Conservation (phyloP, 306 rosid species). For the Citrullus colocynthis region DNA sequence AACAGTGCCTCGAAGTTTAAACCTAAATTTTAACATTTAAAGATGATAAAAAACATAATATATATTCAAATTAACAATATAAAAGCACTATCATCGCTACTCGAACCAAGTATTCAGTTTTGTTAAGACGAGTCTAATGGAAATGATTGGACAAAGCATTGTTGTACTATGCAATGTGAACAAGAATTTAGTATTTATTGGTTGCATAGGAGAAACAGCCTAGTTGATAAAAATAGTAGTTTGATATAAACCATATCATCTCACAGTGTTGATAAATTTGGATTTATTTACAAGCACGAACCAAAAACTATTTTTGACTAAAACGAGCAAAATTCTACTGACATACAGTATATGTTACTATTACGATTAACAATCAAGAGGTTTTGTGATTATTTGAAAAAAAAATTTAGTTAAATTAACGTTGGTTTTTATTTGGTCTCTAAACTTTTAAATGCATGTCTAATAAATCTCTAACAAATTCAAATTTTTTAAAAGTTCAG, state of each 20-base stretch:
- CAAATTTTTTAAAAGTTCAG: too few species aligned
- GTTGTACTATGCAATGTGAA: neutral
- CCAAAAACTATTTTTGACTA: too few species aligned
- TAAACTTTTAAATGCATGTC: too few species aligned
- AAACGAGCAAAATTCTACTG: too few species aligned
- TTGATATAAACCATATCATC: neutral
- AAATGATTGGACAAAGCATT: neutral
- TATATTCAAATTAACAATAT: neutral
- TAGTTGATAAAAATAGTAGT: neutral
- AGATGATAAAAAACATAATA: neutral
- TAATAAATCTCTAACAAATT: too few species aligned
- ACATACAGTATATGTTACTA: too few species aligned
- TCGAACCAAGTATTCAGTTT: neutral
- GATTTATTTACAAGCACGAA: too few species aligned
- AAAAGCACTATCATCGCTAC: neutral
- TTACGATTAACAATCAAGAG: too few species aligned
- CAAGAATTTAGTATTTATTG: neutral
- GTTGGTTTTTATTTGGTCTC: too few species aligned
- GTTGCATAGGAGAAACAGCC: neutral
- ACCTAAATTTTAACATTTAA: neutral
- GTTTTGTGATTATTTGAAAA: too few species aligned
- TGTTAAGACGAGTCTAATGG: neutral
- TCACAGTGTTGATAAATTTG: neutral
- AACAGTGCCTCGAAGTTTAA: too few species aligned
- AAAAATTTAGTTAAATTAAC: too few species aligned